Evolutionary conservation across 305 asterid species (phyloP), one percentile per base, ranked within the genome.

Genomic region (Fraxinus dipetala): DNA sequence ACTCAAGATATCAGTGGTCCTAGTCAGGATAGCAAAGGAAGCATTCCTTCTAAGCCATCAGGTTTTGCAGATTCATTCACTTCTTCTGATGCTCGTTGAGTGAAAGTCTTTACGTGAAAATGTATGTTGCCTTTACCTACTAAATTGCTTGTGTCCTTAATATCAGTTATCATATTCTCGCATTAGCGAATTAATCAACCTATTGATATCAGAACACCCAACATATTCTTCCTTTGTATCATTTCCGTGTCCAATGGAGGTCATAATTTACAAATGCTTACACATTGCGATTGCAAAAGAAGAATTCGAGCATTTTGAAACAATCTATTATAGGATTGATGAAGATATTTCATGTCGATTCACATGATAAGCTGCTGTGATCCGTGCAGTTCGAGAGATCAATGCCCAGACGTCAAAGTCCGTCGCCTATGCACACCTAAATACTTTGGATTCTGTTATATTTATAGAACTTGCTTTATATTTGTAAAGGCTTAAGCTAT

Each of bases 41-140:
- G 97, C 51, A 88, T 92, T 45, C 93, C 97, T 18, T 85, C 92
- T 48, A 91, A 87, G 83, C 93, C 97, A 6, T 73, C 87, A 4
- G 97, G 95, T 10, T 89, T 94, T 73, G 97, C 94, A 2, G 94
- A 92, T 83, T 90, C 97, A 0, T 91, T 93, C 76, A 89, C 91
- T 74, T 90, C 95, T 13, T 84, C 85, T 2, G 98, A 94, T 86
- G 97, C 92, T 6, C 93, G 98, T 5, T 94, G 65, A 86, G 83
- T 61, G 45, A 81, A 61, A 85, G 67, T 74, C 70, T 31, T 65
- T 16, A 13, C 22, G 38, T 32, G 2, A 48, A 77, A n/a, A 24
- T 5, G 28, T 13, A 0, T 22, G 32, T 56, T 31, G 80, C 8
- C 63, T 3, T 69, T 1, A 24, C 16, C 76, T 54, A 24, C 73